phyloP scores from a whole-genome alignment of 2,329 filamentous ascomycete species.

The Colletotrichum sp. region DNA sequence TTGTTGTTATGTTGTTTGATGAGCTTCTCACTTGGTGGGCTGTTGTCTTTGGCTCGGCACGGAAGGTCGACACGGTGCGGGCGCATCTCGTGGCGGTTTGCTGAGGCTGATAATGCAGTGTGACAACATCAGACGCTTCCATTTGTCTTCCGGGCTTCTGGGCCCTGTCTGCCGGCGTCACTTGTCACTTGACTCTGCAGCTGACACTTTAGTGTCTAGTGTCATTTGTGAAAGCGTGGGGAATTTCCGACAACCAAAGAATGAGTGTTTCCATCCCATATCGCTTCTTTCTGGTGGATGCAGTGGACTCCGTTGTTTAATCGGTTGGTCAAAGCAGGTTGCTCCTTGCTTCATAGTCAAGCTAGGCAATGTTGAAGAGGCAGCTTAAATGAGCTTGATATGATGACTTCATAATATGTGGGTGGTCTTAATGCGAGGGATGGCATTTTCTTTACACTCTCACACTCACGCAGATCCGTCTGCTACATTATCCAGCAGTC shows the following conservation, averaged over 20 bases:
- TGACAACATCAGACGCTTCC: neutral
- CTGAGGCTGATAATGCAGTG: neutral
- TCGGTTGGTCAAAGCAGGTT: neutral
- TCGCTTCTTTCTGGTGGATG: no score
- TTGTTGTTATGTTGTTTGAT: neutral
- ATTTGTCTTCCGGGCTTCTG: neutral
- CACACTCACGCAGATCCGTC: no score
- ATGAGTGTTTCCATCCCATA: no score
- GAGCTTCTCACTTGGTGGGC: neutral
- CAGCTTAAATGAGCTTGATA: neutral
- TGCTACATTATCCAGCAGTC: neutral
- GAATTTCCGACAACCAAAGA: neutral
- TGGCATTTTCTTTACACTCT: no score
- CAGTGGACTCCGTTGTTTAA: neutral
- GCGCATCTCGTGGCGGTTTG: neutral
- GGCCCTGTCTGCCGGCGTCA: neutral
- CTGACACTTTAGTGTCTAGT: neutral
- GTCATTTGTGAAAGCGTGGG: neutral
- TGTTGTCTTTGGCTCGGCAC: neutral
- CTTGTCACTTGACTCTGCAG: neutral
- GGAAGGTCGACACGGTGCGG: neutral
- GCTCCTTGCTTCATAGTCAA: neutral
- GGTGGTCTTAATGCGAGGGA: neutral
- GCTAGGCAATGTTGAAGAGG: neutral
- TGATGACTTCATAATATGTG: neutral